Evolutionary conservation across 2,329 filamentous ascomycete species (phyloP).

Genomic region (Leptographium galeiforme): DNA sequence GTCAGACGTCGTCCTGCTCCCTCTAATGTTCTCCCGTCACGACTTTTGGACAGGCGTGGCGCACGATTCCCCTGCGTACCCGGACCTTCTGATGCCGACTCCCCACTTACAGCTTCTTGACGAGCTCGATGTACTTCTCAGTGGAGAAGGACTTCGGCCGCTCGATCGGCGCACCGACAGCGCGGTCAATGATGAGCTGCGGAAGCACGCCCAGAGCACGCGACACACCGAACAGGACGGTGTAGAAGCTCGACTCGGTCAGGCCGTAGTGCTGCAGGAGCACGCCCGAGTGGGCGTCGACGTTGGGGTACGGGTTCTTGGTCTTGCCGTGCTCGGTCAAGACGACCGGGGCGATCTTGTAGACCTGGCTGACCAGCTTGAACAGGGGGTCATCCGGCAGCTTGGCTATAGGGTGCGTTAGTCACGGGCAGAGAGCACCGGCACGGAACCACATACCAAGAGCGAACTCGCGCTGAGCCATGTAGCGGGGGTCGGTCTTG

Average conservation of each 20-base stretch:
- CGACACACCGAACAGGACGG: conserved; percentile 96
- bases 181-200: conserved; percentile 99
- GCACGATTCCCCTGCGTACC: neutral
- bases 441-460: conserved; percentile 31
- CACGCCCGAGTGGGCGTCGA: conserved; percentile 97
- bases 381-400: conserved; percentile 98
- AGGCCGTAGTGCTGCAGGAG: conserved; percentile 99
- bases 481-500: conserved; percentile 99
- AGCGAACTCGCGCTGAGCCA: conserved; percentile 93
- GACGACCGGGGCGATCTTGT: conserved; percentile 98
- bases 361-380: conserved; percentile 99
- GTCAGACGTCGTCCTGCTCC: neutral
- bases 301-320: conserved; percentile 99
- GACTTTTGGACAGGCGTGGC: neutral
- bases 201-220: conserved; percentile 96
- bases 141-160: conserved; percentile 98
- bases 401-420: conserved; percentile 38
- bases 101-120: conserved; percentile 66
- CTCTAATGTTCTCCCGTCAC: neutral
- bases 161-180: conserved; percentile 93
- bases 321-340: conserved; percentile 99
- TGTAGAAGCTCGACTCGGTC: conserved; percentile 99
- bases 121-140: conserved; percentile 88
- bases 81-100: neutral
- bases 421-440: neutral